A percentile compares a stretch with the other conserved stretches of the same genome.
Evolutionary conservation across 2,329 filamentous ascomycete genomes (phyloP).

Genomic region (Ophidiomyces ophidiicola): DNA sequence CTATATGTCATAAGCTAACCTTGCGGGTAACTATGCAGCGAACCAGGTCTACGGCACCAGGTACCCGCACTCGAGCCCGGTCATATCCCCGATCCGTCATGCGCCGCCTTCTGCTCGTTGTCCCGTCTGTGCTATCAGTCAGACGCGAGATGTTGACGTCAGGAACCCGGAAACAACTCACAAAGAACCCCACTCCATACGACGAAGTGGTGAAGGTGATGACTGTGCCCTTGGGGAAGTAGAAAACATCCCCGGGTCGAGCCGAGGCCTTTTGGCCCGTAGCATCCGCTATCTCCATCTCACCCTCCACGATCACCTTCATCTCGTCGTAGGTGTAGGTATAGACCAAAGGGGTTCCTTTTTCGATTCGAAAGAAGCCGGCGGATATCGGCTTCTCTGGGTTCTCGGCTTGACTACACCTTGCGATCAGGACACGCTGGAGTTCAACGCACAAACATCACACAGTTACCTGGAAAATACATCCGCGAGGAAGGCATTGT

Average conservation of each 20-base stretch:
- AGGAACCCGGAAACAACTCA: constrained; percentile 19
- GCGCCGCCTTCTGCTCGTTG: constrained; percentile 12
- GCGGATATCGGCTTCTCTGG: constrained; percentile 48
- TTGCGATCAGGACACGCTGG: neutral
- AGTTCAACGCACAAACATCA: neutral
- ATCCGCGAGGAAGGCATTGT: constrained; percentile 57
- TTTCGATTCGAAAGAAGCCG: constrained; percentile 56
- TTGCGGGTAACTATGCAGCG: too few relatives aligned
- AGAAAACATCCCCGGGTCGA: constrained; percentile 53
- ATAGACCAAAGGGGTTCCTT: constrained; percentile 55
- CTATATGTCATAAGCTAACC: too few relatives aligned
- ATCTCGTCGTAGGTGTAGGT: constrained; percentile 60
- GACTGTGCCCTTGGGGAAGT: constrained; percentile 53
- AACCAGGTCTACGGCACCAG: too few relatives aligned
- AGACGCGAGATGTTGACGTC: neutral
- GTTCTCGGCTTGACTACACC: constrained; percentile 41
- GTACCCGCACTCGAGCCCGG: too few relatives aligned
- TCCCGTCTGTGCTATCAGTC: constrained; percentile 9
- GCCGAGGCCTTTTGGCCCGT: constrained; percentile 49
- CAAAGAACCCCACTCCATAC: constrained; percentile 50
- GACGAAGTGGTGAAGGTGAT: constrained; percentile 54
- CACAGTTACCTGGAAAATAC: constrained; percentile 40
- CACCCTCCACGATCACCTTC: constrained; percentile 60
- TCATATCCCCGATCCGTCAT: too few relatives aligned
- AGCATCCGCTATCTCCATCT: constrained; percentile 52